Evolutionary conservation across 192 early-diverging fungal species (phyloP).

Genomic region (Jimgerdemannia flammicorona): DNA sequence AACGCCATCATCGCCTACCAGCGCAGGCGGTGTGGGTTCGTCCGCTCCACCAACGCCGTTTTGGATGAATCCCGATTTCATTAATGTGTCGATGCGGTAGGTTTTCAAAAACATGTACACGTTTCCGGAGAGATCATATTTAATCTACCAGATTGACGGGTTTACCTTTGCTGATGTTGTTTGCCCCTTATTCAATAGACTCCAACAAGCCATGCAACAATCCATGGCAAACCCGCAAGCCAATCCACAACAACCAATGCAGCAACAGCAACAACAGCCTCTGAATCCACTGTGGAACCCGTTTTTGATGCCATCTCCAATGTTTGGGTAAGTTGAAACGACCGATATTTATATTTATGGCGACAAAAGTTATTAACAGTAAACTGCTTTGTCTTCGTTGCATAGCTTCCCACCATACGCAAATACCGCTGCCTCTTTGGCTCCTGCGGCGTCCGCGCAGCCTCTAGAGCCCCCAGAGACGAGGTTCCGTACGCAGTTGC

Average conservation of each 20-base stretch:
- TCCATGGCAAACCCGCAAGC: not conserved
- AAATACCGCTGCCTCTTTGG: not conserved
- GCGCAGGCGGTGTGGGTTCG: not conserved
- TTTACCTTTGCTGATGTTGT: not conserved
- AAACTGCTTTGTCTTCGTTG: not conserved
- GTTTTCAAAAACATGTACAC: not conserved
- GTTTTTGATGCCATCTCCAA: not conserved
- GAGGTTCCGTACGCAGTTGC: slow-evolving; percentile 63
- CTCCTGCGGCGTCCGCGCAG: not conserved
- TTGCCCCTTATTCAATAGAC: not conserved
- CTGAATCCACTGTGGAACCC: slow-evolving; percentile 1
- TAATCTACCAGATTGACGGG: too few relatives aligned
- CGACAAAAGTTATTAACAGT: too few relatives aligned
- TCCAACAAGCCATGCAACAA: not conserved
- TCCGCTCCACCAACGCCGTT: slow-evolving; percentile 10
- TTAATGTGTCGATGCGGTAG: slow-evolving; percentile 2
- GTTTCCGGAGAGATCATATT: too few relatives aligned
- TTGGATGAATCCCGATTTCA: slow-evolving; percentile 31
- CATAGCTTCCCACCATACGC: not conserved
- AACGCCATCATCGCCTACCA: not conserved
- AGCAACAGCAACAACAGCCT: slow-evolving; percentile 11
- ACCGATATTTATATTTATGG: too few relatives aligned
- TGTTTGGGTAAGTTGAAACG: not conserved
- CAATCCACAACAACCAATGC: not conserved
- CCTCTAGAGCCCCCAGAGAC: slow-evolving; percentile 46